A percentile compares a stretch with the other conserved stretches of the same genome.
These are phyloP conservation scores for Aphanomyces stellatus DNA, from an alignment of 352 stramenopile genomes.

Conservation along the genomic window DNA sequence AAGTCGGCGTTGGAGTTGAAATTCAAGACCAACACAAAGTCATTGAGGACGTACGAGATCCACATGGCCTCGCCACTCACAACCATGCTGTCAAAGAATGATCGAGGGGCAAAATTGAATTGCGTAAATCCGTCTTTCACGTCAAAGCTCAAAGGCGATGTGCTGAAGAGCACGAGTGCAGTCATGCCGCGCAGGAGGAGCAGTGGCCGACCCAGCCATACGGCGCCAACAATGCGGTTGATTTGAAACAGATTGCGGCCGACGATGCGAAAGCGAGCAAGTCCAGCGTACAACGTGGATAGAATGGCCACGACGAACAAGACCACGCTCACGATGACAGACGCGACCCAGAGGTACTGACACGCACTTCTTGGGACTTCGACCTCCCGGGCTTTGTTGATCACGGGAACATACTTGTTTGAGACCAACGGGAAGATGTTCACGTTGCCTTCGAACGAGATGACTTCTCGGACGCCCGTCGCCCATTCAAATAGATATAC, in stretches of 20 bases:
- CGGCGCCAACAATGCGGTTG: not conserved
- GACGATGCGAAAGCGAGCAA: not conserved
- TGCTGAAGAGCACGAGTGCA: too few species aligned
- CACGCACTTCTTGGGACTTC: conserved; percentile 2
- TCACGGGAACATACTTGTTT: not conserved
- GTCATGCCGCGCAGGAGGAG: too few species aligned
- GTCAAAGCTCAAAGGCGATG: too few species aligned
- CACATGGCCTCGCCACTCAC: too few species aligned
- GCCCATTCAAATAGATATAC: not conserved
- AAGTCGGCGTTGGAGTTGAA: too few species aligned
- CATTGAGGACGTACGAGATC: too few species aligned
- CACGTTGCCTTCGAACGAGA: not conserved
- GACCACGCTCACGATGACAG: not conserved
- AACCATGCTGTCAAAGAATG: too few species aligned
- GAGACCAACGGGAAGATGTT: not conserved
- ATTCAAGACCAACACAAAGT: too few species aligned
- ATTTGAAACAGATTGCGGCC: not conserved
- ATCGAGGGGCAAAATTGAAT: too few species aligned
- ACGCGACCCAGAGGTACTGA: not conserved
- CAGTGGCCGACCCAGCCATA: too few species aligned
- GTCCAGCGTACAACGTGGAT: not conserved
- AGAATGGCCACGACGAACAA: not conserved
- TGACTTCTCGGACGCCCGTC: not conserved
- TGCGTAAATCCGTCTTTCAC: too few species aligned
- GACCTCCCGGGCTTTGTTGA: not conserved